Evolutionary conservation across 192 early-diverging fungal genomes (phyloP), one percentile per base, ranked within the genome.

Genomic region (Backusella macrospora): DNA sequence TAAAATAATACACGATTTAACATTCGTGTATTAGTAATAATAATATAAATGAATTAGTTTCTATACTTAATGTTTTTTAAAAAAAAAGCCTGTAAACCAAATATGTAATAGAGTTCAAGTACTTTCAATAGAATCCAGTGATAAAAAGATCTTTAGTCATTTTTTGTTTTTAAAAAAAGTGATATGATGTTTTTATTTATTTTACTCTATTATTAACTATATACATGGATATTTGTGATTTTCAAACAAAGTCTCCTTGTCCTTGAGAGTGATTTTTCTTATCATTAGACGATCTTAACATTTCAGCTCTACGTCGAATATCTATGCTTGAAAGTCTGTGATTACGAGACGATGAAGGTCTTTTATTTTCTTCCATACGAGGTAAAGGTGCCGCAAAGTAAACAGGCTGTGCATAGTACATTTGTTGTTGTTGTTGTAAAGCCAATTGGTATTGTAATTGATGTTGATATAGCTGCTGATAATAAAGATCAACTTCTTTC

Each of bases 381-480:
- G 52, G 29, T 34, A 34, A 34, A 34, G 29, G 52, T 5, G 21
- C 18, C 21, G 21, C 21, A 10, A 26, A 26, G 8, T 59, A 59
- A 9, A 59, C 21, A 12, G 52, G 52, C 18, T 59, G 52, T 26
- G 52, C 52, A 59, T 59, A 59, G 12, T 59, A 59, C 52, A 59
- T 59, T 26, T 59, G 52, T 23, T 59, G 52, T 18, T 55, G 49
- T 9, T 59, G 52, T 9, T 59, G 52, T 2, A 59, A 10, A 26
- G 52, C 52, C 52, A 59, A 26, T 26, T 59, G 52, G 3, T 13
- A 13, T 59, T 59, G 52, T 4, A 59, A 10, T 59, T 59, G 52
- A 2, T 59, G 18, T 3, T 59, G 52, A 59, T 59, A 59, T 59
- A 59, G 26, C 21, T 59, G 52, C 13, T 59, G 52, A 29, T 59